Evolutionary conservation across 2,329 filamentous ascomycete genomes (phyloP), one percentile per base, ranked within the genome.

Genomic region (Conoideocrella luteorostrata): DNA sequence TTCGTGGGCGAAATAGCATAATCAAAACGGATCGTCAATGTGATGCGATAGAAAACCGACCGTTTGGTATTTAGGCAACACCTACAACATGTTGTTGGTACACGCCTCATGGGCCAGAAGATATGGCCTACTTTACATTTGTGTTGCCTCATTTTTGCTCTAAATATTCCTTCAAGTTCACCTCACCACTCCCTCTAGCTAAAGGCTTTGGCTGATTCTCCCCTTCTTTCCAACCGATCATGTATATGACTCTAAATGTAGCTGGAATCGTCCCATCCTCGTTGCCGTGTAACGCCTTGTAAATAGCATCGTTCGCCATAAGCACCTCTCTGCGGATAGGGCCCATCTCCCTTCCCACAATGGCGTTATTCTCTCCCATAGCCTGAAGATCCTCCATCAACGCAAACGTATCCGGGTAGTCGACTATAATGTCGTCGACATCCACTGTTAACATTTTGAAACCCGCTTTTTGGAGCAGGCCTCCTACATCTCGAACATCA

Each of bases 371-470:
- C 70, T 98, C 94, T 9, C 90, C 93, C 93, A 98, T 98, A 20
- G 87, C 84, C 63, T 97, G 91, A 44, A 98, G 69, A 63, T 98
- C 93, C 55, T 83, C 77, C 90, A 98, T 95, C 43, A 98, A 70
- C 2, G 88, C 81, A 67, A 95, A 95, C 0, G 78, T 85, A 65
- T 91, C 81, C 0, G 93, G 93, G 59, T 89, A 98, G 62, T 95
- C 89, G 23, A 98, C 88, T 22, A 97, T 80, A 40, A 98, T 94
- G 65, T 98, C 93, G 65, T 98, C 94, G 12, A 98, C 84, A 57
- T 98, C 93, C 1, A 98, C 89, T 0, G 94, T 98, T 55, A 97
- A 72, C 71, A 98, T 85, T 64, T 90, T 94, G 71, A 97, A 98
- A 15, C 90, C 89, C 1, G 91, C 87, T 50, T 84, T 82, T 53